Evolutionary conservation across 805 yeast species (phyloP), one percentile per base, ranked within the genome.

Genomic region (Monosporozyma unispora): DNA sequence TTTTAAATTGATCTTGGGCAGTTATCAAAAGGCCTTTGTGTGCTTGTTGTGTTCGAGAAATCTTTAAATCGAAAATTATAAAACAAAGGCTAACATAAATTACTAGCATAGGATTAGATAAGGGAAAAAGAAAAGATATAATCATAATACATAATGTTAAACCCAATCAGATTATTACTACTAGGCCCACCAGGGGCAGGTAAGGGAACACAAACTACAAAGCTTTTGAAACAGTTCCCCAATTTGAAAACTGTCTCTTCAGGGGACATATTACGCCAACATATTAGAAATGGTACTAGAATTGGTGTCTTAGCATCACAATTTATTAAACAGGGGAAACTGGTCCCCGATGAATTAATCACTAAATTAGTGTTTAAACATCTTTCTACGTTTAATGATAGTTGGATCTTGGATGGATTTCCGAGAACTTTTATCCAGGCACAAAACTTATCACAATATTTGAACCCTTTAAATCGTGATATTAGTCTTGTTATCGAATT

Each of bases 161-260:
- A 49, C 3, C 82, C 90, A 1, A 62, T 84, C 16, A 71, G 96
- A 57, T 66, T 88, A 37, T 72, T 90, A 25, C 71, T 90, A 8
- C 69, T 91, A 23, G 97, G 97, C 3, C 96, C 97, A 0, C 98
- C 98, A 0, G 98, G 98, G 0, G 77, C 96, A 1, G 98, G 98
- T 0, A 90, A 90, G 63, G 97, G 97, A 1, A 90, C 98, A 0
- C 86, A 84, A 56, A 84, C 96, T 0, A 68, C 84, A 2, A 74
- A 81, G 51, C 70, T 90, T 4, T 63, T 83, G 51, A 75, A 77
- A 47, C 66, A 70, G 39, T 74, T 81, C 50, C 76, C 84, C 1
- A 57, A 62, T 4, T 65, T 90, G 21, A 63, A 73, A 12, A 70
- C 91, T 0, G 67, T 91, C 8, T 81, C 96, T 1, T 83, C 95